Evolutionary conservation across 768 basidiomycete species (phyloP).

Genomic region (Xanthoconium purpureum): DNA sequence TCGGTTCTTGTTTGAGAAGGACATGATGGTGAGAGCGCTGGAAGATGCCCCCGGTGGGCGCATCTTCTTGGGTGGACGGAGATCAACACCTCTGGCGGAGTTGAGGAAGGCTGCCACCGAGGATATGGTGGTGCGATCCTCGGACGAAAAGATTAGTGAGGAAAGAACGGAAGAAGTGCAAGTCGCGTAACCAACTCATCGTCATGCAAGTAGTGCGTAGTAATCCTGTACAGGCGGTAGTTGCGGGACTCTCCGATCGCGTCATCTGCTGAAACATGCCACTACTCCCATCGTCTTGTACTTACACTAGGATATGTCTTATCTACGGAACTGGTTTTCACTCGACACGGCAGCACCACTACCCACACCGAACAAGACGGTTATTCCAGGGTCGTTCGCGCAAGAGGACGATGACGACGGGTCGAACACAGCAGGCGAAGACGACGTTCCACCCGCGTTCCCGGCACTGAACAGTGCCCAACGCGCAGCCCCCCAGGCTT

Average conservation of each 20-base stretch:
- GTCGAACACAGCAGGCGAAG: conserved; percentile 41
- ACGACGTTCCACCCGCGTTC: conserved; percentile 70
- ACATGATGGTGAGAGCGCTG: conserved; percentile 31
- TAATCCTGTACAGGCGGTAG: no score
- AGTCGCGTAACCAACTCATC: no score
- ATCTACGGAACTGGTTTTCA: conserved; percentile 57
- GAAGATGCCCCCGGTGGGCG: conserved; percentile 35
- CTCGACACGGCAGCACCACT: conserved; percentile 23
- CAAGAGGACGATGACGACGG: conserved; percentile 35
- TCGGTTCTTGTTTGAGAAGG: conserved; percentile 35
- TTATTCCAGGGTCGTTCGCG: conserved; percentile 24
- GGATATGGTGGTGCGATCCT: background rate
- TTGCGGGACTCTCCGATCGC: no score
- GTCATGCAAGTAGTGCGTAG: no score
- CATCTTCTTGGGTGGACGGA: conserved; percentile 26
- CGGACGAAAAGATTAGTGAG: background rate
- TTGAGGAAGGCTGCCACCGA: conserved; percentile 13
- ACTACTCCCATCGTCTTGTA: no score
- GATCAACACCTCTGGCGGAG: conserved; percentile 29
- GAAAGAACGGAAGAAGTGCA: background rate
- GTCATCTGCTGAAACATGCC: no score
- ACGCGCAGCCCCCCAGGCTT: conserved; percentile 45
- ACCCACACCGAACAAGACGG: background rate
- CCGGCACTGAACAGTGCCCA: conserved; percentile 73
- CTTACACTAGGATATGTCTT: conserved; percentile 38